These are phyloP conservation scores for Neonectria punicea DNA, from an alignment of 2,329 filamentous ascomycete genomes.

Conservation along the genomic window DNA sequence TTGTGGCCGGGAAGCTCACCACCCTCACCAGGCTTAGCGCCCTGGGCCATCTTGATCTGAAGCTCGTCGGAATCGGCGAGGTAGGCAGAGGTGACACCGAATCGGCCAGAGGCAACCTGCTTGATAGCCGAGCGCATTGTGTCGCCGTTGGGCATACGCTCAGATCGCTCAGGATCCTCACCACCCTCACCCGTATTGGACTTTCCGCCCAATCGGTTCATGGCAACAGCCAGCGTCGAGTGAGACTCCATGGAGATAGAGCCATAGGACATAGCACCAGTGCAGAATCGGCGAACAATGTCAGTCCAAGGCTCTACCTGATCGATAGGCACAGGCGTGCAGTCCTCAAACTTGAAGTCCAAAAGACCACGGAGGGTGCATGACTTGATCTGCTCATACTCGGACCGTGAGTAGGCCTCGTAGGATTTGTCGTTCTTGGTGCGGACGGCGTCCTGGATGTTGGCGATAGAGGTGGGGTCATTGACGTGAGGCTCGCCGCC, in stretches of 20 bases:
- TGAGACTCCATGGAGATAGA: constrained; percentile 99
- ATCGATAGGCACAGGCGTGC: constrained; percentile 87
- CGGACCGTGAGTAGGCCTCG: constrained; percentile 91
- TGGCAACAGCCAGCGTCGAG: constrained; percentile 92
- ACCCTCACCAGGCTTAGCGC: constrained; percentile 96
- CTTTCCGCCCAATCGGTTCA: constrained; percentile 96
- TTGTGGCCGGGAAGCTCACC: constrained; percentile 98
- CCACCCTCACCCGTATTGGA: constrained; percentile 98
- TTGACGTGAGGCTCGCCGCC: constrained; percentile 96
- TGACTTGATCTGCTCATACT: constrained; percentile 96
- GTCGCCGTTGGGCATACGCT: constrained; percentile 88
- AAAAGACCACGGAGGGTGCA: constrained; percentile 94
- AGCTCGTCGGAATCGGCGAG: constrained; percentile 95
- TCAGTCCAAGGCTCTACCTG: constrained; percentile 99
- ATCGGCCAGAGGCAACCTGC: constrained; percentile 94
- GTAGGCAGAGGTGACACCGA: constrained; percentile 95
- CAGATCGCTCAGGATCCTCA: constrained; percentile 91
- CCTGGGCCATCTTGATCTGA: constrained; percentile 99
- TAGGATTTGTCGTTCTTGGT: constrained; percentile 99
- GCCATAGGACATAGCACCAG: constrained; percentile 97
- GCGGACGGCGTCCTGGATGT: constrained; percentile 95
- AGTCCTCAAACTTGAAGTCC: constrained; percentile 94
- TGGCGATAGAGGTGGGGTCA: constrained; percentile 93
- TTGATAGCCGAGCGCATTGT: constrained; percentile 98
- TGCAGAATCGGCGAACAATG: constrained; percentile 95